Conservation (phyloP, 306 rosid genomes). For the Bauhinia variegata region DNA sequence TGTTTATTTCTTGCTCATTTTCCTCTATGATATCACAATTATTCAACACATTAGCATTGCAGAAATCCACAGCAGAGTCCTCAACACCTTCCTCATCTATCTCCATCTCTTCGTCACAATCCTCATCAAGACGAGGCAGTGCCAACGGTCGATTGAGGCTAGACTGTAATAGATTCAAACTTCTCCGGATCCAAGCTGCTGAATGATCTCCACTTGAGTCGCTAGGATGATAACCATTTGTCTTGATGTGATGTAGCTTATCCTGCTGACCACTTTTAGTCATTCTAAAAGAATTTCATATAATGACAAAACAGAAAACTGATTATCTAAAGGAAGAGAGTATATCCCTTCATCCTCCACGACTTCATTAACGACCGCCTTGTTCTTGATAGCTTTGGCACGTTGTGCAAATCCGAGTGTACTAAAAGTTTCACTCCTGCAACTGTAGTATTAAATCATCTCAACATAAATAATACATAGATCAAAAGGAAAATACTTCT, state of each 20-base stretch:
- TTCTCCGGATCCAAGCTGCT: conserved; percentile 92
- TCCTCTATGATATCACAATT: conserved; percentile 34
- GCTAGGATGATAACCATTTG: conserved; percentile 57
- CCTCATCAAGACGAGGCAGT: conserved; percentile 66
- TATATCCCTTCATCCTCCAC: conserved; percentile 85
- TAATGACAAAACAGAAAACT: conserved; percentile 25
- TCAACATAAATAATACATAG: conserved; percentile 35
- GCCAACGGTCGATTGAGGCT: conserved; percentile 64
- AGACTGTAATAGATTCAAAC: conserved; percentile 69
- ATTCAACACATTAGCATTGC: conserved; percentile 27
- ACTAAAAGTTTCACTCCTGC: conserved; percentile 94
- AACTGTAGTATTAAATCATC: conserved; percentile 57
- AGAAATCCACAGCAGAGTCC: conserved; percentile 36
- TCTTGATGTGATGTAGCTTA: conserved; percentile 82
- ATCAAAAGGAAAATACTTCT: conserved; percentile 26
- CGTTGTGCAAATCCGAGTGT: conserved; percentile 98
- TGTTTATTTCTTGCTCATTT: conserved; percentile 41
- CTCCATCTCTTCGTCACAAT: conserved; percentile 97
- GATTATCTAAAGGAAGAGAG: conserved; percentile 25
- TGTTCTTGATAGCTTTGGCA: conserved; percentile 95
- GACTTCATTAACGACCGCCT: conserved; percentile 97
- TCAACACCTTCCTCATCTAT: conserved; percentile 87
- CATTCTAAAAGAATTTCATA: conserved; percentile 29
- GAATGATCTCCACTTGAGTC: conserved; percentile 77
- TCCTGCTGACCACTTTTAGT: conserved; percentile 62